Base-by-base conservation (phyloP, 257 asterid species). In the Coffea eugenioides region DNA sequence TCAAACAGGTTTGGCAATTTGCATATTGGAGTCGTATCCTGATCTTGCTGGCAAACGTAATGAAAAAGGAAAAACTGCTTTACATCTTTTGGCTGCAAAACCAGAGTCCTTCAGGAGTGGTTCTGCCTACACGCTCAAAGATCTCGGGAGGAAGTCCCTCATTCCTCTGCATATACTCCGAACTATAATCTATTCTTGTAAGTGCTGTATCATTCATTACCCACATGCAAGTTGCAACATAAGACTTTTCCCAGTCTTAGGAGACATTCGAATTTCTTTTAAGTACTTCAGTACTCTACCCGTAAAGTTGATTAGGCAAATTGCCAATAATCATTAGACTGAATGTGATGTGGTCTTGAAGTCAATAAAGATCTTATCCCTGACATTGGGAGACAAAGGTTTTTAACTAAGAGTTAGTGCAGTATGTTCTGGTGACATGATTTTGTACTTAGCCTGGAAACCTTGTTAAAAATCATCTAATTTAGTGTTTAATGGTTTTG, bases 1-100 rank as follows among this genome's bases (percentile, higher is more conserved):
- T 48, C 52, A 48, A 48, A 11, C 11, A 48, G 52, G 52, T 48
- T 48, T 48, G 52, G 52, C 52, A 48, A 48, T 48, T 48, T 2
- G 52, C 43, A 54, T 81, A 43, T 4, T 43, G 67, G 52, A 56
- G 10, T 54, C 51, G 9, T 81, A 75, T 56, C 72, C 77, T 5
- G n/a, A 75, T 20, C 74, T 81, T 25, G 84, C 80, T 39, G 18
- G 6, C 1, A 69, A 16, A 75, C 57, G 5, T 0, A 57, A 75
- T 8, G n/a, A 36, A 4, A 27, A 54, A 16, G 80, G 76, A 34
- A 16, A 4, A 34, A 75, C 72, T 14, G 76, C 83, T 4, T 46
- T 80, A 16, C 45, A 56, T 68, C 4, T 80, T 69, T 74, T 80
- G 76, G 83, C 83, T 25, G 27, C 71, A 27, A n/a, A 51, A 51